Base-by-base conservation (phyloP, 192 early-diverging fungal genomes). In the Backusella sp. region DNA sequence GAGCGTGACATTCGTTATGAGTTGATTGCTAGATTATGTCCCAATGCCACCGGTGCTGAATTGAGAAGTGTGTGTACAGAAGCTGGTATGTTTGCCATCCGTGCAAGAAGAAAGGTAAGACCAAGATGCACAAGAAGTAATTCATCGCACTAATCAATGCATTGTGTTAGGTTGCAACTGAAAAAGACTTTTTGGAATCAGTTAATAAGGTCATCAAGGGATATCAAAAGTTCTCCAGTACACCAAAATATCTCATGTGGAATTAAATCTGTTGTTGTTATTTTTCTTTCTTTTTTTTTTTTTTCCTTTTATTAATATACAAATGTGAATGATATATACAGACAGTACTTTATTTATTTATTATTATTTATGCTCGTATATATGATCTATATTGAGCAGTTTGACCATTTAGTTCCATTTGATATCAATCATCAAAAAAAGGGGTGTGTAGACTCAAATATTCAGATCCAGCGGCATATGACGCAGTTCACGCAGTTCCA, bases 161-260 rank as follows among this genome's bases (percentile, higher is more conserved):
- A 32, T 68, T 21, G 49, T 53, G 23, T 21, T 72, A 88, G 86
- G 91, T 98, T 19, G 97, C 98, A 21, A 98, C 96, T 26, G 98
- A 99, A 83, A 99, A 99, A 88, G 98, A 99, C 88, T 99, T 98
- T 86, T 90, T 99, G 86, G 97, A 99, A 83, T 88, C 97, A 30
- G 97, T 99, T 17, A 96, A 98, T 88, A 99, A 99, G 91, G 98
- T 99, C 73, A 98, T 99, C 89, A 98, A 98, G 90, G 91, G 90
- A 52, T 99, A 99, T 79, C 94, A 96, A 74, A 97, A 99, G 90
- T 99, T 99, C 88, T 96, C 95, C 76, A 94, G 95, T 75, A 99
- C 98, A 36, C 96, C 98, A 66, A 95, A 74, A 39, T 74, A 74
- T 74, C 73, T 74, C 41, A 74, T 74, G 73, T 74, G 73, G 73